These are phyloP conservation scores for Beauveria pseudobassiana DNA, from an alignment of 2,329 filamentous ascomycete species.

Conservation along the genomic window DNA sequence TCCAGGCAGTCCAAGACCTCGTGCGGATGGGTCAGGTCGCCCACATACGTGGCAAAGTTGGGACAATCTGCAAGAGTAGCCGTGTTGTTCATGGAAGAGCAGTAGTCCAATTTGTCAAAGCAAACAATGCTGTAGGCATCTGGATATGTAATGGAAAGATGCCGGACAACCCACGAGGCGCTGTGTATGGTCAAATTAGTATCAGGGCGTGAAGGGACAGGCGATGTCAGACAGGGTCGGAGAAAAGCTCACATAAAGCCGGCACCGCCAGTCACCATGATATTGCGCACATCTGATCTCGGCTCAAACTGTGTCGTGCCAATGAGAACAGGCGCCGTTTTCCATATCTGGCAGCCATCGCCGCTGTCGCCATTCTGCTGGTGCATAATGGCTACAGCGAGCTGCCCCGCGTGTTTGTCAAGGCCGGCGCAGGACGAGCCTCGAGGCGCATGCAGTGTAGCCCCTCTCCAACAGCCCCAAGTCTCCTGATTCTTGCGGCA, in stretches of 20 bases:
- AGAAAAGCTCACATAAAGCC: constrained; percentile 66
- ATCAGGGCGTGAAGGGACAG: not conserved
- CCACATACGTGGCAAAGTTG: constrained; percentile 75
- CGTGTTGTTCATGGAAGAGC: constrained; percentile 73
- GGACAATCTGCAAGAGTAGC: constrained; percentile 55
- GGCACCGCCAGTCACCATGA: constrained; percentile 76
- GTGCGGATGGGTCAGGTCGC: constrained; percentile 64
- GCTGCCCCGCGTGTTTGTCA: not conserved
- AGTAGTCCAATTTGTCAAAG: constrained; percentile 81
- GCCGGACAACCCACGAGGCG: constrained; percentile 76
- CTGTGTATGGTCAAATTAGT: constrained; percentile 32
- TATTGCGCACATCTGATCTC: constrained; percentile 63
- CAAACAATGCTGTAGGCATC: constrained; percentile 70
- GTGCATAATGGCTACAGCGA: not conserved
- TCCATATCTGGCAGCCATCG: constrained; percentile 48
- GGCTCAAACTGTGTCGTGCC: constrained; percentile 66
- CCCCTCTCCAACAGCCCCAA: not conserved
- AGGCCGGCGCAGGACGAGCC: not conserved
- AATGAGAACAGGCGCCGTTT: constrained; percentile 60
- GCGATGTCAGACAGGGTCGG: not conserved
- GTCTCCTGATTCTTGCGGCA: not conserved
- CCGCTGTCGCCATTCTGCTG: constrained; percentile 29
- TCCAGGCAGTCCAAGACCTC: constrained; percentile 66
- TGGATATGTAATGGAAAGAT: constrained; percentile 67
- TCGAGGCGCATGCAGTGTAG: not conserved